A percentile compares a stretch with the other conserved stretches of the same genome.
Evolutionary conservation across 257 asterid species (phyloP).

Genomic region (Petunia secreta): DNA sequence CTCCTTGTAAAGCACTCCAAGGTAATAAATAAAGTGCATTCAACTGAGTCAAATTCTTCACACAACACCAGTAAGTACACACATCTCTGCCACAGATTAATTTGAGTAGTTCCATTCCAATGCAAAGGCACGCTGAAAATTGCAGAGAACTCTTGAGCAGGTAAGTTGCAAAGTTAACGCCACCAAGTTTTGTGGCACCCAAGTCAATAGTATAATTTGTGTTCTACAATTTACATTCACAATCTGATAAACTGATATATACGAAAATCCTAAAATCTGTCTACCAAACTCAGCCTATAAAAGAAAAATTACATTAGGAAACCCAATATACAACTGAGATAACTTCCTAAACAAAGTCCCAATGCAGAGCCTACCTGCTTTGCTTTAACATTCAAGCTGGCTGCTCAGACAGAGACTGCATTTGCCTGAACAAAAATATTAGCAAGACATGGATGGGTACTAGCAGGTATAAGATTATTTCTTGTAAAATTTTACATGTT

Average conservation of each 20-base stretch:
- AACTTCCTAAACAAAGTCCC: conserved; percentile 32
- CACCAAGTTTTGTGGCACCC: conserved; percentile 24
- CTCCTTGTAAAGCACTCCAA: neutral
- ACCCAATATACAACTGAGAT: conserved; percentile 18
- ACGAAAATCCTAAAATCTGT: neutral
- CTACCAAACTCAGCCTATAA: neutral
- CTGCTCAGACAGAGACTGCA: neutral
- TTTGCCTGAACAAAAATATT: conserved; percentile 27
- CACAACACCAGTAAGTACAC: neutral
- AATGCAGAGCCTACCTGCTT: conserved; percentile 44
- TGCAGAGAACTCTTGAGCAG: neutral
- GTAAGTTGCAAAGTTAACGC: conserved; percentile 8
- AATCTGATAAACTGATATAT: conserved; percentile 5
- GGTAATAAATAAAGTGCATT: neutral
- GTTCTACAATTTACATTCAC: conserved; percentile 15
- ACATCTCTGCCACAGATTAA: neutral
- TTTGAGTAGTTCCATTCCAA: neutral
- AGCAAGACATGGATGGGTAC: conserved; percentile 31
- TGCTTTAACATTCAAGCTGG: conserved; percentile 5
- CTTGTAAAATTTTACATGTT: conserved; percentile 64
- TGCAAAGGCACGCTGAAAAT: neutral
- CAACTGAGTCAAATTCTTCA: neutral
- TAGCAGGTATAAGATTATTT: conserved; percentile 44
- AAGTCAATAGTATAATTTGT: conserved; percentile 4
- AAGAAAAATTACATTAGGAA: conserved; percentile 7